Conservation (phyloP, 2,329 filamentous ascomycete species). For the Pseudofabraea citricarpa region DNA sequence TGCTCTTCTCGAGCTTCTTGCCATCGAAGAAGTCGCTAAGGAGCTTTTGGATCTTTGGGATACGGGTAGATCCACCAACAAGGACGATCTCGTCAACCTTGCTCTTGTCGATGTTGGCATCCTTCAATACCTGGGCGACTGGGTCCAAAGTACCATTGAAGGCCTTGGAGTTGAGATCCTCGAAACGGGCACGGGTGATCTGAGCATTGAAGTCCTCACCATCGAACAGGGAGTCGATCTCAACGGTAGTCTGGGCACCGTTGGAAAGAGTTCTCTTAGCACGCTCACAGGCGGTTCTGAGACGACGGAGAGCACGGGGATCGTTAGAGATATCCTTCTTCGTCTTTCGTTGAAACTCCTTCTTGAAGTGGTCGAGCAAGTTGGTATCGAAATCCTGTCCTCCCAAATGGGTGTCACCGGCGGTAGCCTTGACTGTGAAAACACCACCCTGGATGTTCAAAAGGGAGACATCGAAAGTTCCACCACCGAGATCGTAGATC, state of each 20-base stretch:
- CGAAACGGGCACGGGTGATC: constrained; percentile 98
- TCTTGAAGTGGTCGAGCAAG: constrained; percentile 94
- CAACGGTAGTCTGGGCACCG: constrained; percentile 93
- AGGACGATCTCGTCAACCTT: constrained; percentile 98
- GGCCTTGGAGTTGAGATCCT: constrained; percentile 94
- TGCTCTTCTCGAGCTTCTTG: constrained; percentile 99
- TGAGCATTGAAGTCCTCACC: constrained; percentile 96
- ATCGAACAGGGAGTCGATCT: constrained; percentile 98
- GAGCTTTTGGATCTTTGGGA: constrained; percentile 98
- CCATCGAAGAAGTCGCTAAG: constrained; percentile 98
- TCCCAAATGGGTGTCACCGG: constrained; percentile 95
- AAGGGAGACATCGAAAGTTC: constrained; percentile 99
- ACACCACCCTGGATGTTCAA: constrained; percentile 99
- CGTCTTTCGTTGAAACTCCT: constrained; percentile 81
- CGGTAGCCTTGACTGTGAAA: constrained; percentile 97
- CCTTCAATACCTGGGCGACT: constrained; percentile 94
- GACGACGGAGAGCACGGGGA: constrained; percentile 87
- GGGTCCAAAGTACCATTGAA: constrained; percentile 93
- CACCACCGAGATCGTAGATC: constrained; percentile 99
- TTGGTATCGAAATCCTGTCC: constrained; percentile 96
- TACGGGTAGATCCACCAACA: constrained; percentile 98
- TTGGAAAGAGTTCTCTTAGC: constrained; percentile 98
- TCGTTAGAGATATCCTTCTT: constrained; percentile 78
- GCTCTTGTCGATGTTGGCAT: constrained; percentile 80
- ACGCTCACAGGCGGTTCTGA: constrained; percentile 97